Conservation (phyloP, 306 rosid genomes). For the Sesbania bispinosa region DNA sequence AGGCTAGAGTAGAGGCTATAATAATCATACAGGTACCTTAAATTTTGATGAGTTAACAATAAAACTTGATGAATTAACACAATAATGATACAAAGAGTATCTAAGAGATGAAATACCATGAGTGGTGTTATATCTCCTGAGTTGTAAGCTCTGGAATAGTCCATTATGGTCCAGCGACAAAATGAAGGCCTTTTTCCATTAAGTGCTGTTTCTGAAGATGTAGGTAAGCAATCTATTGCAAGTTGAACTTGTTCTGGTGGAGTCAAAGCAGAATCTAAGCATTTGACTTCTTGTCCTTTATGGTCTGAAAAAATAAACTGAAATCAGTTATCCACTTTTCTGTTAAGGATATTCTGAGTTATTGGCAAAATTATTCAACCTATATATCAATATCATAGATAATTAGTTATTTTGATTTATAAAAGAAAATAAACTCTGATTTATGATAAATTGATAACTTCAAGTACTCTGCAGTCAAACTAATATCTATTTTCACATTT, state of each 20-base stretch:
- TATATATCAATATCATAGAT: neutral
- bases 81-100: slow-evolving; percentile 8
- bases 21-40: too few relatives aligned
- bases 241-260: slow-evolving; percentile 60
- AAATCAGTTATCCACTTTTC: neutral
- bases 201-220: slow-evolving; percentile 17
- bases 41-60: too few relatives aligned
- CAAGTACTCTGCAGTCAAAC: neutral
- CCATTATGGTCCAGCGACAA: slow-evolving; percentile 70
- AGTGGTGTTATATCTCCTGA: slow-evolving; percentile 61
- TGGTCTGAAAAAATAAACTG: slow-evolving; percentile 41
- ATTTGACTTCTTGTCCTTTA: slow-evolving; percentile 53
- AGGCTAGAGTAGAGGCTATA: too few relatives aligned
- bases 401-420: neutral
- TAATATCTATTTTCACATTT: neutral
- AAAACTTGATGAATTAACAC: slow-evolving; percentile 12
- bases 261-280: slow-evolving; percentile 43
- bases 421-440: neutral
- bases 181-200: slow-evolving; percentile 33
- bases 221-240: slow-evolving; percentile 59
- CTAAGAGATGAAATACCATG: slow-evolving; percentile 41
- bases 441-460: neutral
- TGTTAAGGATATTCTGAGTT: neutral
- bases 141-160: slow-evolving; percentile 65
- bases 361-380: neutral